Base-by-base conservation (phyloP, 306 rosid genomes). In the Delonix regia region DNA sequence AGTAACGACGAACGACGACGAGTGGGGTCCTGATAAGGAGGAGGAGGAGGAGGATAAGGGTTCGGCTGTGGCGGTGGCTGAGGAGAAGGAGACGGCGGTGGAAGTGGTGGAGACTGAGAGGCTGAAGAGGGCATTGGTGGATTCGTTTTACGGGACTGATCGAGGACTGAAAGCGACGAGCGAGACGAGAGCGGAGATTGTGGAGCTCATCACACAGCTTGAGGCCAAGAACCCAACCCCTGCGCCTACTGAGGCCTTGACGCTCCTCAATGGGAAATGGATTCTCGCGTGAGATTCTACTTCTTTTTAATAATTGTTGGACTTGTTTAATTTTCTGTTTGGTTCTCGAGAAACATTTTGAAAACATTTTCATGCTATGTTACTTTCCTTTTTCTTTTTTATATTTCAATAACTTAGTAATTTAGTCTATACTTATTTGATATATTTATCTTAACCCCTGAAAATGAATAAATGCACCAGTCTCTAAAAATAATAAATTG, bases 221-320 rank as follows among this genome's bases (percentile, higher is more conserved):
- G 99, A 95, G 84, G 92, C 91, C 15, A 86, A 81, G 75, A 91
- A 95, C 66, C 99, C 98, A 0, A 95, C 82, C 18, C 92, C 99
- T 49, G 97, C 93, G 21, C 97, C 99, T 52, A 89, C 96, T 0
- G 98, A 95, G 27, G 98, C 96, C n/a, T 73, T 92, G 79, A 27
- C 90, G 71, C 82, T 92, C 22, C 97, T 95, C 59, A 92, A 93
- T 57, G 99, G 98, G 51, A 95, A 91, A 78, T 95, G 98, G 99
- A 91, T 95, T 87, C 96, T 95, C 7, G 93, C 87, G 98, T 95
- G 87, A 84, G 88, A 39, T 66, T 21, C 77, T 41, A 2, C 13
- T 19, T 39, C 30, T 18, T n/a, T 44, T 4, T 44, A 9, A 1
- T 62, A 2, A 22, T 63, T 16, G 13, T 30, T 22, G 56, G 27